Evolutionary conservation across 306 rosid species (phyloP), one percentile per base, ranked within the genome.

Genomic region (Fragaria ananassa): DNA sequence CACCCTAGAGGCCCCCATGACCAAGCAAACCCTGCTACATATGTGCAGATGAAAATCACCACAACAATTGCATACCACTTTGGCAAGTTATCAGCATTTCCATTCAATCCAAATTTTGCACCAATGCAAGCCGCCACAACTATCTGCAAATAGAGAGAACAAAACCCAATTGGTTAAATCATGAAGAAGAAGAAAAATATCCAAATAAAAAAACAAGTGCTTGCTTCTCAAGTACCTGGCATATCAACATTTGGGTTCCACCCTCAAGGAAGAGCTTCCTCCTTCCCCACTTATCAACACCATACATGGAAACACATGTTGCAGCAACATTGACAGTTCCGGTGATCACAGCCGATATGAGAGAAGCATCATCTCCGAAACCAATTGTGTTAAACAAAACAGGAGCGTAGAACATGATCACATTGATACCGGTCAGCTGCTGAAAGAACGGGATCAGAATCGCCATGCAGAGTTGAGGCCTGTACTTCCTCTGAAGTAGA

Each of bases 1-100:
- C 99, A 95, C 0, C 99, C 99, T 0, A 95, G 88, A 0, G 99
- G 99, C 21, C 99, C 99, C 99, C 99, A 95, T 17, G 99, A 95
- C 99, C 99, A 95, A 0, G 99, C 97, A 44, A 92, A 95, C 3
- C 91, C 99, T 0, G 99, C 81, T 0, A 95, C 97, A 4, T 95
- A 95, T 3, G 89, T 79, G 81, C 99, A 95, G 13, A 95, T 95
- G 92, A 92, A 95, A 3, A 95, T 34, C 57, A 95, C 99, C 84
- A 95, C 97, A 25, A 92, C 90, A 5, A 88, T 10, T 1, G 99
- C 97, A 77, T 95, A 95, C 99, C 97, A 92, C 77, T 86, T 88
- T 4, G 97, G 99, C 75, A 95, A 74, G 0, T 85, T 70, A 0
- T 93, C 99, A 2, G 97, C 92, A 19, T 54, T 5, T 2, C 99